These are phyloP conservation scores for Fraxinus anomala DNA, from an alignment of 257 asterid species.

Conservation along the genomic window DNA sequence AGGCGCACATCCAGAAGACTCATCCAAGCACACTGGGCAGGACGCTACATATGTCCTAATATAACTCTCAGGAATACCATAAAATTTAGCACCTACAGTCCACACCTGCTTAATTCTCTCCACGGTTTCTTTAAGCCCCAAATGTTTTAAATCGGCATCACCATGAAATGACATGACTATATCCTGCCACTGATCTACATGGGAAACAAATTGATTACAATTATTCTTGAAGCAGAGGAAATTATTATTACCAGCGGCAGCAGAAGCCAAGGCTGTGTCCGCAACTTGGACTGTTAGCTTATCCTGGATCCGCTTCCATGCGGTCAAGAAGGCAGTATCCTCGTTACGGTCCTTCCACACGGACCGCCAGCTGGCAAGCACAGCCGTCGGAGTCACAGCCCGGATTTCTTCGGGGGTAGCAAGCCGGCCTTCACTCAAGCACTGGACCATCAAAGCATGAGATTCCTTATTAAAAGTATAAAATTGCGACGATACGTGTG, in stretches of 20 bases:
- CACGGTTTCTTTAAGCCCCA: conserved; percentile 84
- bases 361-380: conserved; percentile 87
- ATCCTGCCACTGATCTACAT: conserved; percentile 94
- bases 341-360: conserved; percentile 98
- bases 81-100: conserved; percentile 96
- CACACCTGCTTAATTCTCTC: conserved; percentile 88
- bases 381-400: conserved; percentile 63
- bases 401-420: conserved; percentile 93
- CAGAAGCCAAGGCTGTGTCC: conserved; percentile 26
- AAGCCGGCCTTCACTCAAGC: conserved; percentile 65
- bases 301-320: conserved; percentile 98
- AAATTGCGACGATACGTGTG: conserved; percentile 89
- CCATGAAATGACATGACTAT: conserved; percentile 83
- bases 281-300: conserved; percentile 63
- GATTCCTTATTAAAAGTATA: conserved; percentile 88
- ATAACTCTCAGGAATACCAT: conserved; percentile 95
- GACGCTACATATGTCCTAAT: conserved; percentile 76
- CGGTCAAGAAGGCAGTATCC: conserved; percentile 90
- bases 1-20: conserved; percentile 76
- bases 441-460: conserved; percentile 70
- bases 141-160: conserved; percentile 73
- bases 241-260: conserved; percentile 43
- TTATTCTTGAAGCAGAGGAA: conserved; percentile 91
- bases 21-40: conserved; percentile 83
- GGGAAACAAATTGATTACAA: conserved; percentile 74